Conservation (phyloP, 805 yeast species). For the Saccharomycopsis selenospora region DNA sequence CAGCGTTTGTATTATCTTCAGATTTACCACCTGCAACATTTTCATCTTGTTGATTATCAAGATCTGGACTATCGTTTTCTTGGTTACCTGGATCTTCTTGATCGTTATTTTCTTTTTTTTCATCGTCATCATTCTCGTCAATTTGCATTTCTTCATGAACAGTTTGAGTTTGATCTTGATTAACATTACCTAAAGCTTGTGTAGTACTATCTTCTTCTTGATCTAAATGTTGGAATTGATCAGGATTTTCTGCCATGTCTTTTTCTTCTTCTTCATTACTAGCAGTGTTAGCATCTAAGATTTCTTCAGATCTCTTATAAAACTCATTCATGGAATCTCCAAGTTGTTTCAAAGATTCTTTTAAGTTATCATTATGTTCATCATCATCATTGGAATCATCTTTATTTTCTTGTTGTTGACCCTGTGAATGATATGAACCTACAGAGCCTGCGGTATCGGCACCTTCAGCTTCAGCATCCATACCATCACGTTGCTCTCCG, state of each 20-base stretch:
- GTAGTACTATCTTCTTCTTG: conserved; percentile 68
- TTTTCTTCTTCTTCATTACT: conserved; percentile 34
- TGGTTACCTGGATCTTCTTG: conserved; percentile 29
- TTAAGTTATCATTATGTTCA: conserved; percentile 47
- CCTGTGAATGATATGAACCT: conserved; percentile 13
- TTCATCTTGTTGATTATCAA: conserved; percentile 26
- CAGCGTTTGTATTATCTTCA: conserved; percentile 24
- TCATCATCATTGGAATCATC: conserved; percentile 36
- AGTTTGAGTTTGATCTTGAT: conserved; percentile 66
- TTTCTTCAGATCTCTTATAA: conserved; percentile 84
- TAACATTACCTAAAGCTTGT: conserved; percentile 90
- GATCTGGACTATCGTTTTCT: conserved; percentile 26
- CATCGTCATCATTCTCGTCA: conserved; percentile 54
- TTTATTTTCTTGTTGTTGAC: conserved; percentile 24
- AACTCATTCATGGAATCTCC: conserved; percentile 91
- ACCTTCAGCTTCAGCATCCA: conserved; percentile 46
- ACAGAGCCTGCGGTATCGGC: conserved; percentile 29
- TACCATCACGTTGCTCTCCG: conserved; percentile 57
- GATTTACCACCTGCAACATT: conserved; percentile 25
- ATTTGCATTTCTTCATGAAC: conserved; percentile 77
- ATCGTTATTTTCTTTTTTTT: conserved; percentile 29
- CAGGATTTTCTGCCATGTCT: conserved; percentile 59
- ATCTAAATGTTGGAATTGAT: conserved; percentile 78
- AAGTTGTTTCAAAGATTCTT: conserved; percentile 74
- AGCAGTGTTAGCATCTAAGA: conserved; percentile 33